Evolutionary conservation across 495 filamentous ascomycete genomes (phyloP).

Genomic region (Aspergillus ellipticus): DNA sequence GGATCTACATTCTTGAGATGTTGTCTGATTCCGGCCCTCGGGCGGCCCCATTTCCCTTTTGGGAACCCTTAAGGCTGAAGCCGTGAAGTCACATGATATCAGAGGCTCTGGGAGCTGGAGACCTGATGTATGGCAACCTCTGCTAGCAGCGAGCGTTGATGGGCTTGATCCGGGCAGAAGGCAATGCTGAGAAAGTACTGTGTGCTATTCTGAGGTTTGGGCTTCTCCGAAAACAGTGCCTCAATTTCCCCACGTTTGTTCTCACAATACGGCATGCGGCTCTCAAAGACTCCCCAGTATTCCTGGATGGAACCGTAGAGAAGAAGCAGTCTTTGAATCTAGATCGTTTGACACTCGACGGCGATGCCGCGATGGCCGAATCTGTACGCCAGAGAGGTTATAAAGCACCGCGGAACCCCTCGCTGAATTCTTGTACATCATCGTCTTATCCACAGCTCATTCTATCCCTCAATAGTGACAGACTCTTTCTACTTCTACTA

Average conservation of each 20-base stretch:
- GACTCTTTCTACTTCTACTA: not conserved
- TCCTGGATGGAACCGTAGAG: not conserved
- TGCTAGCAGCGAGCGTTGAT: not conserved
- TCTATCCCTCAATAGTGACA: not conserved
- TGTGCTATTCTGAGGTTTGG: not conserved
- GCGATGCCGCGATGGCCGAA: not conserved
- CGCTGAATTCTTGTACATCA: not conserved
- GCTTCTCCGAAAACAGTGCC: not conserved
- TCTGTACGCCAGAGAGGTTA: not conserved
- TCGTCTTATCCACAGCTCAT: not conserved
- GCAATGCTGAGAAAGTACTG: not conserved
- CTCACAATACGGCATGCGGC: not conserved
- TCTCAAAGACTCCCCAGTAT: not conserved
- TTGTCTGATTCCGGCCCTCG: not conserved
- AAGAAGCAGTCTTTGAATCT: not conserved
- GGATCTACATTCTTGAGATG: constrained; percentile 5
- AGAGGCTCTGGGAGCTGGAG: not conserved
- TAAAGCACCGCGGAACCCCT: not conserved
- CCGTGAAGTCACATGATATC: constrained; percentile 11
- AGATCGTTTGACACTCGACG: not conserved
- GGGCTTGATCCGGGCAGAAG: not conserved
- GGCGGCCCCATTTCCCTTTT: constrained; percentile 1
- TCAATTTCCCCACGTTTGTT: not conserved
- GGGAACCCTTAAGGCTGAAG: not conserved
- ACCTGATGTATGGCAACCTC: not conserved